A percentile compares a stretch with the other conserved stretches of the same genome.
phyloP scores from a whole-genome alignment of 2,329 filamentous ascomycete species.

The Aspergillus bombycis region DNA sequence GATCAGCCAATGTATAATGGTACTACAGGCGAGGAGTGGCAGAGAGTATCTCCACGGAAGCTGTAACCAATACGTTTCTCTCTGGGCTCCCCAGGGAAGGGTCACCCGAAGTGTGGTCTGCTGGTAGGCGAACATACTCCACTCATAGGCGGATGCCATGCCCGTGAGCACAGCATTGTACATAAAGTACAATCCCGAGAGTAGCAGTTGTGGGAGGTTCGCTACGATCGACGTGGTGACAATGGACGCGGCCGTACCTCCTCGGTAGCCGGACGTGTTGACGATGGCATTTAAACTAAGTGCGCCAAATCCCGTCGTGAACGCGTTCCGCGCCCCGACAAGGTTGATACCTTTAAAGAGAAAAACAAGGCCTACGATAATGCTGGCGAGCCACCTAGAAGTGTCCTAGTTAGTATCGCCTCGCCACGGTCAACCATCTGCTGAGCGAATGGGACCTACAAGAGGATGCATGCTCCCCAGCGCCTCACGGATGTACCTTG shows the following conservation, averaged over 20 bases:
- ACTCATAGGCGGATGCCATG: conserved; percentile 54
- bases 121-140: conserved; percentile 39
- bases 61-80: conserved; percentile 49
- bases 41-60: conserved; percentile 48
- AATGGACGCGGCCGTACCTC: background rate
- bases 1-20: conserved; percentile 50
- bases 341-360: background rate
- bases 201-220: conserved; percentile 37
- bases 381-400: conserved; percentile 1
- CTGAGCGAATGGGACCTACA: conserved; percentile 1
- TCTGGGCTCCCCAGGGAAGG: conserved; percentile 43
- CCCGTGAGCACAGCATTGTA: conserved; percentile 44
- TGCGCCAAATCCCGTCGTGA: background rate
- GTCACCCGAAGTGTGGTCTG: conserved; percentile 49
- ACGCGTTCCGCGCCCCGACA: background rate
- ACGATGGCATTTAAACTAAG: conserved; percentile 3
- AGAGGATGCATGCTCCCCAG: conserved; percentile 9
- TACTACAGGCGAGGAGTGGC: conserved; percentile 38
- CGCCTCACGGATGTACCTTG: conserved; percentile 11
- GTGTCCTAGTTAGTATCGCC: background rate
- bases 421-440: no score
- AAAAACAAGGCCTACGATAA: background rate
- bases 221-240: conserved; percentile 25
- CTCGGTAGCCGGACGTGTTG: background rate
- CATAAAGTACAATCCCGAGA: conserved; percentile 36